These are phyloP conservation scores for Castanopsis chinensis DNA, from an alignment of 306 rosid genomes.

Conservation along the genomic window DNA sequence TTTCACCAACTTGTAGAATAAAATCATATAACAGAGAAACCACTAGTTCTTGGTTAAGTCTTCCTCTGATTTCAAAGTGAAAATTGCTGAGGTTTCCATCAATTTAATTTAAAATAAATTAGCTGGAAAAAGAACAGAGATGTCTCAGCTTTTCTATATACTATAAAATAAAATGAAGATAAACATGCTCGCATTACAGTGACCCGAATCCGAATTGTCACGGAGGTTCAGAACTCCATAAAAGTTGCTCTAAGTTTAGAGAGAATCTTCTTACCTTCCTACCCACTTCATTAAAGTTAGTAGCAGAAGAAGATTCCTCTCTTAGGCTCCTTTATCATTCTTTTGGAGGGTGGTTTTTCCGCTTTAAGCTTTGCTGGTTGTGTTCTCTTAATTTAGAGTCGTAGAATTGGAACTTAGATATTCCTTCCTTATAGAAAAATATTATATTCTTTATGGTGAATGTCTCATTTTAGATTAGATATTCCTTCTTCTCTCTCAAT, in stretches of 20 bases:
- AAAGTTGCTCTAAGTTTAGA: conserved; percentile 36
- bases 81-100: too few species aligned
- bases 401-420: conserved; percentile 92
- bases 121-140: too few species aligned
- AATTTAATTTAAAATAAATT: too few species aligned
- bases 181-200: background rate
- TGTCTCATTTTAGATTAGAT: conserved; percentile 73
- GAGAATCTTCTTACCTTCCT: conserved; percentile 98
- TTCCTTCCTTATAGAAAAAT: conserved; percentile 73
- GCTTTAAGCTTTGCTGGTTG: conserved; percentile 69
- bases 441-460: conserved; percentile 62
- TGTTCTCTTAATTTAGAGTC: conserved; percentile 91
- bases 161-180: too few species aligned
- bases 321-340: conserved; percentile 62
- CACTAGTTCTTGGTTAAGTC: too few species aligned
- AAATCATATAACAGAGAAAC: too few species aligned
- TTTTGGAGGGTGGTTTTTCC: conserved; percentile 35
- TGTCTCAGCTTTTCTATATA: too few species aligned
- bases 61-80: too few species aligned
- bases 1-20: too few species aligned
- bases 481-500: conserved; percentile 52
- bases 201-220: conserved; percentile 27
- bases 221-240: conserved; percentile 32
- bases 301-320: conserved; percentile 74
- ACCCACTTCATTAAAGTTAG: conserved; percentile 91